Evolutionary conservation across 2,329 filamentous ascomycete genomes (phyloP).

Genomic region (Arthrinium phaeospermum): DNA sequence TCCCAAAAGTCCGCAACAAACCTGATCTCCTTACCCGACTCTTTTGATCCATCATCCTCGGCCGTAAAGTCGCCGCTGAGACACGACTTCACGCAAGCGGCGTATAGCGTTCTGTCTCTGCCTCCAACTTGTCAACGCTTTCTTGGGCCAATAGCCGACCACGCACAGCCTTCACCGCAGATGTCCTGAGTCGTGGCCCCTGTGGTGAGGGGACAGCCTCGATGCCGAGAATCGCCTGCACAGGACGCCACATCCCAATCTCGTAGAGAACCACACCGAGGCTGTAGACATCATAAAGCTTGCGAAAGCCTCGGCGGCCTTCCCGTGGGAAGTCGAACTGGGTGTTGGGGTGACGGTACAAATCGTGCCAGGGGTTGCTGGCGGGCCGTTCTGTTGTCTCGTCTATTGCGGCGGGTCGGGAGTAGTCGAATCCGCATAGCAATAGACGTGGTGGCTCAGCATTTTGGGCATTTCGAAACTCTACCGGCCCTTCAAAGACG

Average conservation of each 20-base stretch:
- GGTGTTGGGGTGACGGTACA: background rate
- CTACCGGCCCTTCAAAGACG: background rate
- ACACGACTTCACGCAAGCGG: background rate
- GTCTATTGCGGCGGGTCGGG: background rate
- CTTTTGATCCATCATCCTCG: background rate
- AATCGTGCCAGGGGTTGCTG: background rate
- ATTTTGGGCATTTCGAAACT: background rate
- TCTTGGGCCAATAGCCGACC: background rate
- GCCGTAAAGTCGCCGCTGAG: background rate
- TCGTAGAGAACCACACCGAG: constrained; percentile 56
- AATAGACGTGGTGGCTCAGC: background rate
- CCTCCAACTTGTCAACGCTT: background rate
- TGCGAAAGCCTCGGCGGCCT: constrained; percentile 34
- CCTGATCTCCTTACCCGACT: background rate
- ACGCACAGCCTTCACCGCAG: background rate
- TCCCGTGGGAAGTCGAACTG: background rate
- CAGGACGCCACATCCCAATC: constrained; percentile 55
- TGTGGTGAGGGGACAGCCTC: no score
- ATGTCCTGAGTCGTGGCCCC: background rate
- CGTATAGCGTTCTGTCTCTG: background rate
- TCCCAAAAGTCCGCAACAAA: background rate
- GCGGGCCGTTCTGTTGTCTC: background rate
- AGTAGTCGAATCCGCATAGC: background rate
- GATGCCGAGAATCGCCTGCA: constrained; percentile 43
- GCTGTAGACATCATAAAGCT: constrained; percentile 53